phyloP scores from a whole-genome alignment of 2,329 filamentous ascomycete genomes.

The Fusarium beomiforme region DNA sequence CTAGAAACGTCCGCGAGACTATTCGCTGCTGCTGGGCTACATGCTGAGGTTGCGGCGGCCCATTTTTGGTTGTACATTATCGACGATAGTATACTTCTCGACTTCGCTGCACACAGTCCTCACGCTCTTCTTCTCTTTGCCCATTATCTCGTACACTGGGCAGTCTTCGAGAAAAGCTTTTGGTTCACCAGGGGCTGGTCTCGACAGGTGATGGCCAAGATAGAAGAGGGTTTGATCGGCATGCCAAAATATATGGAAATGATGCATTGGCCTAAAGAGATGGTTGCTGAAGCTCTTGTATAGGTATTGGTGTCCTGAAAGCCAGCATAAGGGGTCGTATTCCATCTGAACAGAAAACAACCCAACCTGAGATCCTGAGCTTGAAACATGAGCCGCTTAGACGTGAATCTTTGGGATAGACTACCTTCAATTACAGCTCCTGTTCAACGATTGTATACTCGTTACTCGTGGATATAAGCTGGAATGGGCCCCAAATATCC shows the following conservation, averaged over 20 bases:
- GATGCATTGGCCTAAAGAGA: slow-evolving; percentile 40
- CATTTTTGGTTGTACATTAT: slow-evolving; percentile 43
- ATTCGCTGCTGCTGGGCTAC: slow-evolving; percentile 34
- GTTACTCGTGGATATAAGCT: slow-evolving; percentile 49
- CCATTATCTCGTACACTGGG: slow-evolving; percentile 40
- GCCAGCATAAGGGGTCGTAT: not conserved
- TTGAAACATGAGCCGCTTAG: not conserved
- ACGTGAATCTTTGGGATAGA: not conserved
- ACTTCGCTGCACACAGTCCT: slow-evolving; percentile 37
- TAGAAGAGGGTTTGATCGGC: slow-evolving; percentile 31
- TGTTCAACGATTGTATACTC: slow-evolving; percentile 47
- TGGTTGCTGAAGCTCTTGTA: slow-evolving; percentile 17
- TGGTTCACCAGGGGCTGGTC: slow-evolving; percentile 45
- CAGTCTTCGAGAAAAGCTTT: slow-evolving; percentile 38
- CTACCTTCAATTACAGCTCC: slow-evolving; percentile 44
- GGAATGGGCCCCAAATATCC: slow-evolving; percentile 45
- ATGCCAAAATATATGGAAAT: slow-evolving; percentile 32
- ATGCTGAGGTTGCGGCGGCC: slow-evolving; percentile 37
- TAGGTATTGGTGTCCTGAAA: not conserved
- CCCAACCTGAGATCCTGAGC: not conserved
- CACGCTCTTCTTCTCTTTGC: slow-evolving; percentile 43
- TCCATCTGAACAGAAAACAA: not conserved
- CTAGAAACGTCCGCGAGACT: slow-evolving; percentile 33
- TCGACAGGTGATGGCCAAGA: slow-evolving; percentile 26
- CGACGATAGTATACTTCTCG: slow-evolving; percentile 40